Evolutionary conservation across 1,139 yeast species (phyloP).

Genomic region (Arxiozyma telluris): DNA sequence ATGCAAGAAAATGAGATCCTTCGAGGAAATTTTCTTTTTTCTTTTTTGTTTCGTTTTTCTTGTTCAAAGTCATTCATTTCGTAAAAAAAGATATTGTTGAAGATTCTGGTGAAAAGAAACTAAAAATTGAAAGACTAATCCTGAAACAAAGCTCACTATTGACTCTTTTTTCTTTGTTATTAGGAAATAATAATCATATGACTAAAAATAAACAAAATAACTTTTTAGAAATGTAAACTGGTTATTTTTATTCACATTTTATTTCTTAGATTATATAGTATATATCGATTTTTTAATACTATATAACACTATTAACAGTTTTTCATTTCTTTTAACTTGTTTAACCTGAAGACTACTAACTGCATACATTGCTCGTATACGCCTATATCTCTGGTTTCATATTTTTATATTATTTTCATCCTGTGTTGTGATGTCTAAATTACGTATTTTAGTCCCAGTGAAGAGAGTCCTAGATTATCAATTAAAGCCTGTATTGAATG

Average conservation of each 20-base stretch:
- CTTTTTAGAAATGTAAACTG: not conserved
- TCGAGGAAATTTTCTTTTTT: not conserved
- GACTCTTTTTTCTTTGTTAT: not conserved
- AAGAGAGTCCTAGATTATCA: constrained; percentile 94
- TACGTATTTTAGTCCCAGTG: constrained; percentile 71
- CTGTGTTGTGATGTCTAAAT: not conserved
- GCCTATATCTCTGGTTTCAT: not conserved
- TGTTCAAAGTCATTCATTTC: not conserved
- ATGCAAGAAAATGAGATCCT: not conserved
- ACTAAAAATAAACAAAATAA: not conserved
- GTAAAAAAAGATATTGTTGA: not conserved
- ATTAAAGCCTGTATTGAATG: constrained; percentile 84
- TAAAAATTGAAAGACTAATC: not conserved
- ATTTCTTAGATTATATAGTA: not conserved
- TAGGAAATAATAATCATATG: not conserved
- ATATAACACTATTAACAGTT: not conserved
- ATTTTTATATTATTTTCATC: too few relatives aligned
- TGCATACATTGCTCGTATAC: not conserved
- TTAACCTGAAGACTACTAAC: too few relatives aligned
- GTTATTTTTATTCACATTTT: too few relatives aligned
- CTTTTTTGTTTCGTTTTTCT: too few relatives aligned
- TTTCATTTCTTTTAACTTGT: too few relatives aligned
- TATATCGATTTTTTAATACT: too few relatives aligned
- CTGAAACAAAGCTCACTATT: not conserved
- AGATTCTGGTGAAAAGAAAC: not conserved